Evolutionary conservation across 2,329 filamentous ascomycete genomes (phyloP), one percentile per base, ranked within the genome.

Genomic region (Xylariales sp.): DNA sequence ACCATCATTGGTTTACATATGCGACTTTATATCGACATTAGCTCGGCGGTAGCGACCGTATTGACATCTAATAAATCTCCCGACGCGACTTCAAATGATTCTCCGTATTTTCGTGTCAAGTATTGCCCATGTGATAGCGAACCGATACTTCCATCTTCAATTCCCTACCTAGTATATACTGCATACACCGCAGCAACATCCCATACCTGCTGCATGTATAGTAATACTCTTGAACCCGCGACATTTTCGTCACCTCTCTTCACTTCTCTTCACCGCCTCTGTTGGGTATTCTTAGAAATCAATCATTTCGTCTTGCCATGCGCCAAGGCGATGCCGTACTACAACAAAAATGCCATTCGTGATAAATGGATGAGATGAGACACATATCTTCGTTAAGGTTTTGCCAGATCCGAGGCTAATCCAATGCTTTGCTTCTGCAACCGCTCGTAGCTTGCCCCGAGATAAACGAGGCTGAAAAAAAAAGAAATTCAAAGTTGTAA

Each of bases 211-310:
- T 46, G 55, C 55, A 67, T 60, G 67, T 48, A 46, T 49, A 32
- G 49, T 49, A 46, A 50, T 39, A 46, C 30, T 64, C 60, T 64
- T 58, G 23, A 67, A 48, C 46, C 45, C 55, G 54, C 65, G 43
- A 28, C 46, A 65, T 60, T 65, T 59, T 68, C 54, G 62, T 61
- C 45, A 39, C 7, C 55, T 60, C 39, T 32, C 36, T 23, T 23
- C 23, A 23, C 23, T 2, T 23, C 23, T 23, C 59, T n/a, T 54
- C 57, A 58, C 68, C 55, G 62, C 61, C 52, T 63, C 62, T 49
- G 16, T 56, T 57, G 65, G 68, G 65, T 64, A 68, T 70, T 64
- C 53, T 67, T 62, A n/a, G 58, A 70, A 70, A 70, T 46, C 62
- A 52, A 60, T 32, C 32, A 30, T 53, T 52, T 60, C 46, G 45